phyloP scores from a whole-genome alignment of 768 basidiomycete species.

The Mycena amicta region DNA sequence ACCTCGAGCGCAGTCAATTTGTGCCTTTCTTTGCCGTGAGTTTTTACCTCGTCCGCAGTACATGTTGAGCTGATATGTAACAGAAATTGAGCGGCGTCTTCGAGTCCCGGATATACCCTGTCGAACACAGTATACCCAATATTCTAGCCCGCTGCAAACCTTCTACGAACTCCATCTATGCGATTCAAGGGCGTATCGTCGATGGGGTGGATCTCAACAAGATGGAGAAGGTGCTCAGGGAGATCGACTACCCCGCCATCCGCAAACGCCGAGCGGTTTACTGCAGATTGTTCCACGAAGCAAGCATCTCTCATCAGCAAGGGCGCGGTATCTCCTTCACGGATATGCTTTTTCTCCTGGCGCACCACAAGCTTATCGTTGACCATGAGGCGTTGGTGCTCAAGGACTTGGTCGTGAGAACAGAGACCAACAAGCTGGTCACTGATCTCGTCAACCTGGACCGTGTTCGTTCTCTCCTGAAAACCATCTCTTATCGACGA shows the following conservation, averaged over 20 bases:
- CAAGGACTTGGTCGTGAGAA: conserved; percentile 77
- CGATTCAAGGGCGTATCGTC: conserved; percentile 38
- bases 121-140: conserved; percentile 61
- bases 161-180: conserved; percentile 35
- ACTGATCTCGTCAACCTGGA: conserved; percentile 85
- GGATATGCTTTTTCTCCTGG: conserved; percentile 82
- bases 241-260: conserved; percentile 67
- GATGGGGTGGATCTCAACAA: conserved; percentile 65
- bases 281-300: conserved; percentile 85
- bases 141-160: conserved; percentile 57
- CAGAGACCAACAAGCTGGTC: conserved; percentile 77
- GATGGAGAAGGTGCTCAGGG: conserved; percentile 57
- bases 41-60: conserved; percentile 13
- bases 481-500: conserved; percentile 71
- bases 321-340: conserved; percentile 89
- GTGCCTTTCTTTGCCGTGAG: conserved; percentile 83
- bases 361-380: conserved; percentile 90
- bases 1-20: conserved; percentile 69
- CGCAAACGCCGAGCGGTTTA: conserved; percentile 70
- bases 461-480: conserved; percentile 78
- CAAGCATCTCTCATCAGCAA: conserved; percentile 67
- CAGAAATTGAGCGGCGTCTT: conserved; percentile 87
- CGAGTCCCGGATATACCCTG: conserved; percentile 84
- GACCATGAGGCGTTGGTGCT: conserved; percentile 88
- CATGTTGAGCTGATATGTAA: conserved; percentile 9